These are phyloP conservation scores for Saitozyma sp. DNA, from an alignment of 768 basidiomycete species.

Conservation along the genomic window DNA sequence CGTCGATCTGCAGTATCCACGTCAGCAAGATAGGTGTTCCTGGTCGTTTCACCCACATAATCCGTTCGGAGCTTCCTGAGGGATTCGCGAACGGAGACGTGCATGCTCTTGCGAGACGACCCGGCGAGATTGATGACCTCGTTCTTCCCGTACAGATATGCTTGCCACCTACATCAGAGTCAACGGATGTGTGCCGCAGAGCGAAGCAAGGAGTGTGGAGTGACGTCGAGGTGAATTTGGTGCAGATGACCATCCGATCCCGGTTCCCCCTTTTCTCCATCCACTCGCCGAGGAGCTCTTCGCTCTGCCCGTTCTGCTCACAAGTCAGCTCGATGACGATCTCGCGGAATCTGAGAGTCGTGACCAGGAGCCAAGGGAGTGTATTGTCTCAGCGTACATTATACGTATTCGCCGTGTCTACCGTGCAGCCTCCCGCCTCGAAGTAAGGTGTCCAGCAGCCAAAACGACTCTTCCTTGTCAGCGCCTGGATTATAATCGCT, in stretches of 20 bases:
- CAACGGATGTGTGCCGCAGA: too few species aligned
- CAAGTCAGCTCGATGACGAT: too few species aligned
- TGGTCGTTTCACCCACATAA: slow-evolving; percentile 54
- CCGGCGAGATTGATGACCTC: slow-evolving; percentile 53
- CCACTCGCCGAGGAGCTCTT: slow-evolving; percentile 61
- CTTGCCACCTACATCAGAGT: slow-evolving; percentile 14
- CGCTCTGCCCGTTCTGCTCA: slow-evolving; percentile 60
- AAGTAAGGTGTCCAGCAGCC: too few species aligned
- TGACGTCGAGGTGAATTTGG: slow-evolving; percentile 46
- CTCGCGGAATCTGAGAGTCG: too few species aligned
- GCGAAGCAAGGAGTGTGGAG: too few species aligned
- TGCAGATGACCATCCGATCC: slow-evolving; percentile 58
- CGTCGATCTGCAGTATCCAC: slow-evolving; percentile 53
- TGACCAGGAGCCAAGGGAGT: too few species aligned
- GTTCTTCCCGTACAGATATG: slow-evolving; percentile 56
- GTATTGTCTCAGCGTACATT: too few species aligned
- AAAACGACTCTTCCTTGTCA: too few species aligned
- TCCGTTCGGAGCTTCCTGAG: slow-evolving; percentile 62
- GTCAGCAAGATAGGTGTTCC: too few species aligned
- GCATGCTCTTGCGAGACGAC: slow-evolving; percentile 57
- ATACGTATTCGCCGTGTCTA: too few species aligned
- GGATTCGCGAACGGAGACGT: slow-evolving; percentile 54
- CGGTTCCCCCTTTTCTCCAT: slow-evolving; percentile 55
- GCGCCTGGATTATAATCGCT: too few species aligned
- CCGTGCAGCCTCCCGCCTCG: too few species aligned